phyloP scores from a whole-genome alignment of 148 eudicot genomes.

The Polygonum aviculare region DNA sequence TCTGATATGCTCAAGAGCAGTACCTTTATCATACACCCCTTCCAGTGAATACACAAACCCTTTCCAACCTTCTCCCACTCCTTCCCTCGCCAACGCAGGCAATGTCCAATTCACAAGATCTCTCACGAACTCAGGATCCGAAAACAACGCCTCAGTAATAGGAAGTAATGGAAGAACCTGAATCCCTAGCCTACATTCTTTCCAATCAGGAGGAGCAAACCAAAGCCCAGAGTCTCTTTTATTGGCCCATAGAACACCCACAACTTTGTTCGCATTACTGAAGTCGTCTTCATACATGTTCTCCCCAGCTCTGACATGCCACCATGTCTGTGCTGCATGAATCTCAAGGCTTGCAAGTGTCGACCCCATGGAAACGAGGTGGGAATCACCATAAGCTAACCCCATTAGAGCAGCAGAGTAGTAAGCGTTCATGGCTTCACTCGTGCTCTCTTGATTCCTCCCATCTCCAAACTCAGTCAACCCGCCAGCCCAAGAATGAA shows the following conservation, averaged over 20 bases:
- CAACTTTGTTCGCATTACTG: constrained; percentile 42
- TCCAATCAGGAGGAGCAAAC: constrained; percentile 82
- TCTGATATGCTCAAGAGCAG: constrained; percentile 44
- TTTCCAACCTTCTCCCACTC: constrained; percentile 90
- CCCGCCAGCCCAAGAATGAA: constrained; percentile 98
- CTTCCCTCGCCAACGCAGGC: constrained; percentile 57
- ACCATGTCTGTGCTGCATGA: constrained; percentile 74
- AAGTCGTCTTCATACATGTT: constrained; percentile 49
- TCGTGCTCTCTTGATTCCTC: constrained; percentile 77
- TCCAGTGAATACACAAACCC: constrained; percentile 69
- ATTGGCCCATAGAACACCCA: constrained; percentile 74
- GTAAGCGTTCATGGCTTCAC: constrained; percentile 88
- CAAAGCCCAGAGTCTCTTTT: constrained; percentile 80
- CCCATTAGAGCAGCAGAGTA: constrained; percentile 91
- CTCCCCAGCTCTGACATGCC: constrained; percentile 62
- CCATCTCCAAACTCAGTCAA: constrained; percentile 84
- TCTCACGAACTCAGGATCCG: constrained; percentile 44
- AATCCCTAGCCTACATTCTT: constrained; percentile 77
- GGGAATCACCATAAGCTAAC: constrained; percentile 74
- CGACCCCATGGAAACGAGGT: constrained; percentile 58
- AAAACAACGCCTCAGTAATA: constrained; percentile 55
- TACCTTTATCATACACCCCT: constrained; percentile 54
- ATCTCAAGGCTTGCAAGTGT: constrained; percentile 68
- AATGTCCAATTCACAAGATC: constrained; percentile 67
- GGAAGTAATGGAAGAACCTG: constrained; percentile 71